Base-by-base conservation (phyloP, 768 basidiomycete genomes). In the Tricholoma terreum region DNA sequence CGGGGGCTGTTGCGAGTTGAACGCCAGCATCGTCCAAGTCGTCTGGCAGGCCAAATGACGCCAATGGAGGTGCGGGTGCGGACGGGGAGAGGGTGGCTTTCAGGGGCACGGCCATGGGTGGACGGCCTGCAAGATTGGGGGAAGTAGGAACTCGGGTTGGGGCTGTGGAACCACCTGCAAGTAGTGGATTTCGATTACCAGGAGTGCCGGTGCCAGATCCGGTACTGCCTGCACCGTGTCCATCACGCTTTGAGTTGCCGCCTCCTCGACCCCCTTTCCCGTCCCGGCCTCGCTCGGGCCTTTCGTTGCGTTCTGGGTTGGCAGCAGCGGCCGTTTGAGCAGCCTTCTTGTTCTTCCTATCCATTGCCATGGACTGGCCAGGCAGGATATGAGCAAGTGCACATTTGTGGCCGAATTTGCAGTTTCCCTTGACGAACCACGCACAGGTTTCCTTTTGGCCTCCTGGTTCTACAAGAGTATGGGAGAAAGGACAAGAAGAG, bases 281-380 rank as follows among this genome's bases (percentile, higher is more conserved):
- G 15, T 67, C 59, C 54, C 63, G 62, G 38, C 62, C 55, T 31
- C 61, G 55, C n/a, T 62, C 63, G 6, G 70, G 65, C 51, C 70
- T 71, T 21, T 69, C 65, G 11, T 59, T 68, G 17, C 76, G 70
- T 12, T 69, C 75, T 6, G 77, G 75, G 11, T 49, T 22, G 3
- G 74, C 73, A 38, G 77, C 79, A 0, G 83, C 82, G 3, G 86
- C 84, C 30, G 81, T 69, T 65, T 92, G 91, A 0, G 92, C 92
- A 12, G 90, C 86, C 69, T 92, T 92, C 78, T 98, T 98, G 77
- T 98, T 98, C 82, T 97, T 96, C 64, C 94, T 78, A 67, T 98
- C 96, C 92, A 96, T 95, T 6, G 88, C 83, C 85, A 95, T 89
- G 67, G 82, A 87, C 75, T 98, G 94, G 8, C 95, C 96, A 1